A percentile compares a stretch with the other conserved stretches of the same genome.
Conservation (phyloP, 305 asterid genomes). For the Plantago lanceolata region DNA sequence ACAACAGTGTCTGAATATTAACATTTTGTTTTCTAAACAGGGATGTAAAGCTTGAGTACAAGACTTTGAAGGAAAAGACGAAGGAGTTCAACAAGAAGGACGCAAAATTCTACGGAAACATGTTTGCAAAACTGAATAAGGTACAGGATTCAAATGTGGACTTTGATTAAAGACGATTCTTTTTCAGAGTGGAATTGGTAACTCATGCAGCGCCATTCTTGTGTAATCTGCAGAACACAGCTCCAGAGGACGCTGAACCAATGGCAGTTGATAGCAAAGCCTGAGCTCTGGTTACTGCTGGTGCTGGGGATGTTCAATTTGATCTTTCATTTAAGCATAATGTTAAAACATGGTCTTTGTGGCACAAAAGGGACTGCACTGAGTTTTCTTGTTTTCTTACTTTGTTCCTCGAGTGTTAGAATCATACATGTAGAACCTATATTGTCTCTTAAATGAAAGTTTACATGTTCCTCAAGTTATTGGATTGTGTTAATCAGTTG, state of each 20-base stretch:
- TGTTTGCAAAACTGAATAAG: constrained; percentile 69
- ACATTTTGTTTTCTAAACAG: constrained; percentile 22
- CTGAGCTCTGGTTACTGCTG: constrained; percentile 14
- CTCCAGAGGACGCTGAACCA: constrained; percentile 44
- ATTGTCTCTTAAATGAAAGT: no score
- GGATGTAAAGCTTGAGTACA: constrained; percentile 83
- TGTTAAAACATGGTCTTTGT: background rate
- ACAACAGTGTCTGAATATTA: no score
- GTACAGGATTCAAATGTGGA: constrained; percentile 31
- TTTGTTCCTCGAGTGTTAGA: no score
- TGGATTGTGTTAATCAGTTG: no score
- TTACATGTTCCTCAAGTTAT: no score
- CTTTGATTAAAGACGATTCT: background rate
- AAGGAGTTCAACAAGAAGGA: constrained; percentile 79
- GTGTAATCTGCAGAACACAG: constrained; percentile 35
- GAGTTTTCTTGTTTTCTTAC: background rate
- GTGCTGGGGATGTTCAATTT: background rate
- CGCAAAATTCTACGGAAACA: constrained; percentile 78
- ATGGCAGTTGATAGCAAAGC: constrained; percentile 73
- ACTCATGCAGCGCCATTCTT: background rate
- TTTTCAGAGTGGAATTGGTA: background rate
- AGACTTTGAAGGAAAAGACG: constrained; percentile 65
- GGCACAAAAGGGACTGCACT: background rate
- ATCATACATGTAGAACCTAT: no score
- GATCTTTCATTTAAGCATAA: background rate